phyloP scores from a whole-genome alignment of 495 filamentous ascomycete species.

The Rhizodiscina lignyota region DNA sequence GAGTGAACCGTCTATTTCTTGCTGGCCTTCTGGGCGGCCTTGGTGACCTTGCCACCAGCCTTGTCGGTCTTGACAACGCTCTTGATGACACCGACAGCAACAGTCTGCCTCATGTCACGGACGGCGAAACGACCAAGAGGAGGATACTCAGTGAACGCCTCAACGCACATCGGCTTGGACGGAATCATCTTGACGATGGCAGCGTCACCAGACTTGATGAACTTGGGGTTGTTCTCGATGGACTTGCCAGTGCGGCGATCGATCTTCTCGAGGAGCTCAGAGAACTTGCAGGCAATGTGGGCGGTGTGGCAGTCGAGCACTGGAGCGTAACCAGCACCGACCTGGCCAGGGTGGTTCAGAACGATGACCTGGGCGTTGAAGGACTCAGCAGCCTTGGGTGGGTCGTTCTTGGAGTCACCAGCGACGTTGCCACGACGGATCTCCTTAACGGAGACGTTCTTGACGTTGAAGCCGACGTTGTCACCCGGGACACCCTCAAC shows the following conservation, averaged over 20 bases:
- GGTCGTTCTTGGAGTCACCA: slow-evolving; percentile 99
- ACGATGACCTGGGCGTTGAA: slow-evolving; percentile 99
- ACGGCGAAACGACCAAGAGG: slow-evolving; percentile 98
- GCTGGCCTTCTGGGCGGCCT: slow-evolving; percentile 46
- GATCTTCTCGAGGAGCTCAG: slow-evolving; percentile 98
- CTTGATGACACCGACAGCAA: slow-evolving; percentile 94
- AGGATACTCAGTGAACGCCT: slow-evolving; percentile 98
- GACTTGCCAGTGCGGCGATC: slow-evolving; percentile 99
- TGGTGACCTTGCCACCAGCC: slow-evolving; percentile 60
- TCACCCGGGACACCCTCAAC: slow-evolving; percentile 90
- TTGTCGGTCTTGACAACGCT: slow-evolving; percentile 60
- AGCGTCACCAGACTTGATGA: slow-evolving; percentile 99
- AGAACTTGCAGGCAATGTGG: slow-evolving; percentile 99
- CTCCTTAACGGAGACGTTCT: slow-evolving; percentile 99
- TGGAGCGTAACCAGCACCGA: slow-evolving; percentile 96
- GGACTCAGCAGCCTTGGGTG: slow-evolving; percentile 67
- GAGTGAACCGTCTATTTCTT: too few species aligned
- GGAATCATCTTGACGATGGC: slow-evolving; percentile 99
- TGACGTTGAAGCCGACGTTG: slow-evolving; percentile 99
- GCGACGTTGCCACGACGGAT: slow-evolving; percentile 99
- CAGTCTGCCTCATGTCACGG: slow-evolving; percentile 75
- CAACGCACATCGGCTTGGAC: slow-evolving; percentile 99
- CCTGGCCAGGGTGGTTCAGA: slow-evolving; percentile 99
- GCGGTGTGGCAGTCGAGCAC: slow-evolving; percentile 99
- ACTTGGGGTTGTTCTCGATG: slow-evolving; percentile 80